Evolutionary conservation across 1,139 yeast species (phyloP).

Genomic region (Yarrowia galli): DNA sequence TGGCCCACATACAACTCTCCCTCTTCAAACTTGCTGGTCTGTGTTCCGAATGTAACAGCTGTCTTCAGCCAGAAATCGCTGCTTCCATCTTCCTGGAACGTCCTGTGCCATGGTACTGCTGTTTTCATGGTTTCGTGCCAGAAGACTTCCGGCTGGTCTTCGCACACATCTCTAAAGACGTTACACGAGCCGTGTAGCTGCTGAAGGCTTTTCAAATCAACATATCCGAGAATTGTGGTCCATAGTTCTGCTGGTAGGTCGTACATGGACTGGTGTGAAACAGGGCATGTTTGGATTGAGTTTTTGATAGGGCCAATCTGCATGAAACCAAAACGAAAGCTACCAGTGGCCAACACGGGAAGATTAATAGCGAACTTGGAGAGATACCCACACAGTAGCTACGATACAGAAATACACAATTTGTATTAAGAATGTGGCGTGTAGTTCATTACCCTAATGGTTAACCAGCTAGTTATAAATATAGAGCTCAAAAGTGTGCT

Average conservation of each 20-base stretch:
- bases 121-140: constrained; percentile 3
- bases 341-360: no score
- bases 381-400: no score
- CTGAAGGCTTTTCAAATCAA: constrained; percentile 21
- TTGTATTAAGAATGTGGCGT: no score
- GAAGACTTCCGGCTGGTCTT: constrained; percentile 5
- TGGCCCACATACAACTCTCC: background rate
- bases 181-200: constrained; percentile 17
- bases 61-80: constrained; percentile 21
- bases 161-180: background rate
- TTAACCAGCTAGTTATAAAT: background rate
- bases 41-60: constrained; percentile 7
- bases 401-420: no score
- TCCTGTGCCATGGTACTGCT: constrained; percentile 24
- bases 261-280: constrained; percentile 6
- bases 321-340: no score
- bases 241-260: constrained; percentile 35
- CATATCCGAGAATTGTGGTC: constrained; percentile 1
- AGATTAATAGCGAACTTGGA: no score
- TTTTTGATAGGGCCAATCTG: no score
- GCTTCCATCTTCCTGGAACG: constrained; percentile 1
- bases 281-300: background rate
- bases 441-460: no score
- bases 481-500: constrained; percentile 15
- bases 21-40: background rate